Percentiles rank a stretch among this genome's conserved stretches.
Evolutionary conservation across 768 basidiomycete species (phyloP).

Genomic region (Hygrophoropsis aurantiaca): DNA sequence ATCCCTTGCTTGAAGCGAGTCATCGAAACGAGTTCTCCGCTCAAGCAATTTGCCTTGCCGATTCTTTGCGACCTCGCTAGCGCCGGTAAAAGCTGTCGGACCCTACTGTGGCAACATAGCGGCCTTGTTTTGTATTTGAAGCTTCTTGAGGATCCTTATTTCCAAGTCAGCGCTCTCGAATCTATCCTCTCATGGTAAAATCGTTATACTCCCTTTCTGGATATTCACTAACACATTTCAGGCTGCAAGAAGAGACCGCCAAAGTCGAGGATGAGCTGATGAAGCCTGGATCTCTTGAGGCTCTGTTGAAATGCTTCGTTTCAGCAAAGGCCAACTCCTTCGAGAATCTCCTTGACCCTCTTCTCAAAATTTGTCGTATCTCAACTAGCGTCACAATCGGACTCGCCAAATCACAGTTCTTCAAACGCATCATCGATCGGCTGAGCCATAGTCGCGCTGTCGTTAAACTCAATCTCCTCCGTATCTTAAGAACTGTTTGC

Average conservation of each 20-base stretch:
- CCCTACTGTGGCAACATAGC: slow-evolving; percentile 89
- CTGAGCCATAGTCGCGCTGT: slow-evolving; percentile 76
- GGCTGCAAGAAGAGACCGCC: slow-evolving; percentile 94
- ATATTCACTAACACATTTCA: slow-evolving; percentile 27
- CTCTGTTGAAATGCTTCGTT: slow-evolving; percentile 77
- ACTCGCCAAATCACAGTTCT: slow-evolving; percentile 80
- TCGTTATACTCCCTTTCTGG: not conserved
- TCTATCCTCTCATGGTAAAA: slow-evolving; percentile 84
- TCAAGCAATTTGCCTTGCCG: slow-evolving; percentile 96
- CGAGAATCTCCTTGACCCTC: slow-evolving; percentile 89
- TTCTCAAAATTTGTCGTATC: slow-evolving; percentile 86
- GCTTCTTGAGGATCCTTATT: slow-evolving; percentile 82
- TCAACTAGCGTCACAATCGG: slow-evolving; percentile 73
- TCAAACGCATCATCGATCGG: slow-evolving; percentile 84
- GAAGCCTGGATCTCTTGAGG: slow-evolving; percentile 61
- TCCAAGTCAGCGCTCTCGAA: slow-evolving; percentile 90
- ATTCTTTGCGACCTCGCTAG: slow-evolving; percentile 95
- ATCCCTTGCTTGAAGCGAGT: slow-evolving; percentile 89
- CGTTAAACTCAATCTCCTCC: slow-evolving; percentile 85
- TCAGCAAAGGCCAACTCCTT: slow-evolving; percentile 86
- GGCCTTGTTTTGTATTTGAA: slow-evolving; percentile 81
- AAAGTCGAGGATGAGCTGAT: slow-evolving; percentile 88
- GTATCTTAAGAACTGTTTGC: slow-evolving; percentile 81
- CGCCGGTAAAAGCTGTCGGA: slow-evolving; percentile 91
- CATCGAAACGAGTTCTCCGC: slow-evolving; percentile 83